Evolutionary conservation across 495 filamentous ascomycete species (phyloP).

Genomic region (Penicillium goetzii): DNA sequence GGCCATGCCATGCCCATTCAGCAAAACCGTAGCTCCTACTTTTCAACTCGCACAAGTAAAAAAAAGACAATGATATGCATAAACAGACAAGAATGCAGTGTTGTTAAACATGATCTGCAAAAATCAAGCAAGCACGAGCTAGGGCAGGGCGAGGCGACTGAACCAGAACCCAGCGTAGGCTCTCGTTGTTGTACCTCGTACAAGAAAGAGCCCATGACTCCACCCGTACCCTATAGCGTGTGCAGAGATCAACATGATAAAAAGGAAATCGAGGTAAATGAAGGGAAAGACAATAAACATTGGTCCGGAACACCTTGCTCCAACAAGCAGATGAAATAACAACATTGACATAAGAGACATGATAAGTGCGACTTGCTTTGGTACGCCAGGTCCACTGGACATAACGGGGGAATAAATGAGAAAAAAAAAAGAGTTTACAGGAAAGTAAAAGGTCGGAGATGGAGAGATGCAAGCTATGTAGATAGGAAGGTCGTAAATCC

Average conservation of each 20-base stretch:
- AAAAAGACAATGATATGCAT: background rate
- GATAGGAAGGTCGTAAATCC: conserved; percentile 13
- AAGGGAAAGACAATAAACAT: background rate
- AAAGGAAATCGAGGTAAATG: background rate
- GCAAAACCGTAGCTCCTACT: conserved; percentile 6
- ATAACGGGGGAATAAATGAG: conserved; percentile 15
- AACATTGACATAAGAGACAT: conserved; percentile 38
- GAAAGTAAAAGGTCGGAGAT: conserved; percentile 23
- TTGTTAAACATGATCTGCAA: background rate
- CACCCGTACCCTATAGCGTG: background rate
- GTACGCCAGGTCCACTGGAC: conserved; percentile 27
- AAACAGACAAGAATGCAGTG: conserved; percentile 2
- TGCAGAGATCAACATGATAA: background rate
- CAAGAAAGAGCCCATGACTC: background rate
- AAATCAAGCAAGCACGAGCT: background rate
- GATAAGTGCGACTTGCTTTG: conserved; percentile 23
- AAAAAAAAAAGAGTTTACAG: conserved; percentile 29
- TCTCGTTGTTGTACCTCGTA: background rate
- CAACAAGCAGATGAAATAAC: conserved; percentile 18
- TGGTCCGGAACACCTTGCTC: conserved; percentile 34
- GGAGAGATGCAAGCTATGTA: conserved; percentile 18
- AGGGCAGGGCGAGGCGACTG: background rate
- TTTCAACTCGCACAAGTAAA: background rate
- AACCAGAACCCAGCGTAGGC: background rate
- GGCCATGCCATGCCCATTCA: conserved; percentile 6